Evolutionary conservation across 1,139 yeast genomes (phyloP).

Genomic region (Pichia sp.): DNA sequence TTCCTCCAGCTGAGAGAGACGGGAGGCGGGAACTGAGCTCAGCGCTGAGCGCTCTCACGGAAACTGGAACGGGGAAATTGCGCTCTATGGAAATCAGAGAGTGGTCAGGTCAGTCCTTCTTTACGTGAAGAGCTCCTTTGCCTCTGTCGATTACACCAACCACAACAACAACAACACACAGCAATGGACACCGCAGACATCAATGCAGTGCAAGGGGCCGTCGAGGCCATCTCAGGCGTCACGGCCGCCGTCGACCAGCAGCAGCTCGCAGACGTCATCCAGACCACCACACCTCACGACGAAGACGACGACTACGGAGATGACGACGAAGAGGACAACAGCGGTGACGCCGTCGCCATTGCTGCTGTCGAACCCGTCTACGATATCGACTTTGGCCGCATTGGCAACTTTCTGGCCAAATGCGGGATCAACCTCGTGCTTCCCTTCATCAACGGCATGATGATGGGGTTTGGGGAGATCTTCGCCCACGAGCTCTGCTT

Average conservation of each 20-base stretch:
- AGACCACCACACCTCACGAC: not conserved
- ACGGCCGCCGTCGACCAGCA: not conserved
- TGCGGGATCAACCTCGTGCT: constrained; percentile 73
- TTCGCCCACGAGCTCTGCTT: constrained; percentile 92
- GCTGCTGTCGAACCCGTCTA: not conserved
- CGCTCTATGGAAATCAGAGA: no score
- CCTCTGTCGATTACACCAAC: no score
- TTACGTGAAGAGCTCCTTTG: no score
- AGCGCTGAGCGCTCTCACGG: no score
- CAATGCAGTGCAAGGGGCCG: constrained; percentile 5
- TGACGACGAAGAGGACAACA: not conserved
- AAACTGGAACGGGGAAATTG: no score
- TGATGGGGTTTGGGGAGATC: constrained; percentile 96
- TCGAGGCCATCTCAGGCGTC: not conserved
- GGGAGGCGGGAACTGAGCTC: no score
- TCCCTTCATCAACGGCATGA: constrained; percentile 91
- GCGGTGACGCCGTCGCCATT: not conserved
- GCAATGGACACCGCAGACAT: not conserved
- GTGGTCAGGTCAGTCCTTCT: no score
- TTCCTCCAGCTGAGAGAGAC: no score
- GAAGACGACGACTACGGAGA: not conserved
- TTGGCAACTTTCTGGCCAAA: constrained; percentile 28
- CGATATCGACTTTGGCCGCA: constrained; percentile 6
- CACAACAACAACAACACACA: no score
- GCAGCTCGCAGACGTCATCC: not conserved